Conservation (phyloP, 1,284 basidiomycete species). For the Apiotrichum brassicae region DNA sequence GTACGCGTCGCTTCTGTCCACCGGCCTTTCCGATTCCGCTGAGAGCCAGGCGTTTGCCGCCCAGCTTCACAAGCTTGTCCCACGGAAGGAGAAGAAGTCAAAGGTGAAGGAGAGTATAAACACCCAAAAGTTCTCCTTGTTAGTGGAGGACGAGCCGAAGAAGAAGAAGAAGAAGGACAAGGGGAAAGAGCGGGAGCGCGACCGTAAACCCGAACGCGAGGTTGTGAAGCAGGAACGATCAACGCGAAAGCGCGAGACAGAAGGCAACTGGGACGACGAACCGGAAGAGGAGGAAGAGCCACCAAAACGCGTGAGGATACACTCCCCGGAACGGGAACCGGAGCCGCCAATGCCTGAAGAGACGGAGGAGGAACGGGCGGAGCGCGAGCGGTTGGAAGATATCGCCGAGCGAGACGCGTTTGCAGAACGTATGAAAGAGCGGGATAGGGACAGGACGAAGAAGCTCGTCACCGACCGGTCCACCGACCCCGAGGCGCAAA, state of each 20-base stretch:
- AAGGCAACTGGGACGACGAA: constrained; percentile 49
- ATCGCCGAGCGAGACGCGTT: constrained; percentile 85
- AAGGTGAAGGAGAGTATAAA: constrained; percentile 53
- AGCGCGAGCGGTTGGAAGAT: constrained; percentile 72
- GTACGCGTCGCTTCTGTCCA: constrained; percentile 64
- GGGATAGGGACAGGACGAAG: constrained; percentile 79
- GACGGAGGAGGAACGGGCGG: constrained; percentile 59
- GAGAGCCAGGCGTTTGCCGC: constrained; percentile 72
- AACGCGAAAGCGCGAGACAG: constrained; percentile 66
- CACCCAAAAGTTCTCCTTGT: constrained; percentile 65
- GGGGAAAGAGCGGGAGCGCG: constrained; percentile 43
- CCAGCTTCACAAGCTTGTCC: constrained; percentile 69
- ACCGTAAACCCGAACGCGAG: constrained; percentile 25
- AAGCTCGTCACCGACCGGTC: constrained; percentile 89
- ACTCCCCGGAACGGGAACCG: constrained; percentile 30
- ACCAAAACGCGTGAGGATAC: constrained; percentile 46
- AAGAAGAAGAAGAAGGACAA: constrained; percentile 48
- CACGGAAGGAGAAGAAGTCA: constrained; percentile 65
- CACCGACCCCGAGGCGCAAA: constrained; percentile 73
- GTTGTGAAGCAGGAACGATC: constrained; percentile 56
- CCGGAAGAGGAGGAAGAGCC: constrained; percentile 53
- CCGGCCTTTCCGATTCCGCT: constrained; percentile 71
- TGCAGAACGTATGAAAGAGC: constrained; percentile 74
- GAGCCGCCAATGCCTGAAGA: constrained; percentile 46
- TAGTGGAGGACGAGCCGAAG: constrained; percentile 58